A percentile compares a stretch with the other conserved stretches of the same genome.
These are phyloP conservation scores for Blastomyces silverae DNA, from an alignment of 2,329 filamentous ascomycete species.

Conservation along the genomic window DNA sequence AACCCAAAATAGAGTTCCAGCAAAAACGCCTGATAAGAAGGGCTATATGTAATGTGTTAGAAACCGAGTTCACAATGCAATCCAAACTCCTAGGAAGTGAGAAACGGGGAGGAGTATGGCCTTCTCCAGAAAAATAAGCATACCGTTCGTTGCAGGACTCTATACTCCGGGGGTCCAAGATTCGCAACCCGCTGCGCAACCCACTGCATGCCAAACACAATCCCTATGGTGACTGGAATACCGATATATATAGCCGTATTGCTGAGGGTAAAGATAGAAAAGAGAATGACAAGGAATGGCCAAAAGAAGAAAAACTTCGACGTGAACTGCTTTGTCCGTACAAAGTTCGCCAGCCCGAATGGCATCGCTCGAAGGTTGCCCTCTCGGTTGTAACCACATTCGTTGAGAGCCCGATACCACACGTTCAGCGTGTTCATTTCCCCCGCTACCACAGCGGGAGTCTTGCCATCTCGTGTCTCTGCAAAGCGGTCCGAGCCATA, in stretches of 20 bases:
- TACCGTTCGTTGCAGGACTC: conserved; percentile 81
- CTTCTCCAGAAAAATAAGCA: conserved; percentile 29
- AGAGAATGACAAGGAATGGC: conserved; percentile 71
- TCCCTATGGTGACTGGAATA: conserved; percentile 61
- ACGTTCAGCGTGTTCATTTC: conserved; percentile 81
- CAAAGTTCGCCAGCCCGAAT: conserved; percentile 65
- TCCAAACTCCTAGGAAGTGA: conserved; percentile 13
- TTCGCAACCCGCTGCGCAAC: conserved; percentile 68
- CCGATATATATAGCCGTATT: conserved; percentile 67
- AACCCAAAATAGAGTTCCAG: conserved; percentile 74
- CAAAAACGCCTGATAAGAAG: conserved; percentile 90
- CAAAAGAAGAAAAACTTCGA: conserved; percentile 83
- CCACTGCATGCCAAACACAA: conserved; percentile 65
- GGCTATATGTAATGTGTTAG: conserved; percentile 50
- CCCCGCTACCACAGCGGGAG: conserved; percentile 72
- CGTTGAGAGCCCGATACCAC: conserved; percentile 75
- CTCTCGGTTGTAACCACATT: conserved; percentile 76
- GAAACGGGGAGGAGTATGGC: neutral
- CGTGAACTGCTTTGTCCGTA: conserved; percentile 71
- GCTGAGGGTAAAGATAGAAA: conserved; percentile 64
- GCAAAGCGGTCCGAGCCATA: conserved; percentile 92
- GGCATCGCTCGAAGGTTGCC: conserved; percentile 62
- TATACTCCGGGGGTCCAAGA: conserved; percentile 81
- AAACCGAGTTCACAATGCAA: conserved; percentile 12
- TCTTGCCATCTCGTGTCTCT: conserved; percentile 83